phyloP scores from a whole-genome alignment of 1,139 yeast species.

The Geotrichum histeridarum region DNA sequence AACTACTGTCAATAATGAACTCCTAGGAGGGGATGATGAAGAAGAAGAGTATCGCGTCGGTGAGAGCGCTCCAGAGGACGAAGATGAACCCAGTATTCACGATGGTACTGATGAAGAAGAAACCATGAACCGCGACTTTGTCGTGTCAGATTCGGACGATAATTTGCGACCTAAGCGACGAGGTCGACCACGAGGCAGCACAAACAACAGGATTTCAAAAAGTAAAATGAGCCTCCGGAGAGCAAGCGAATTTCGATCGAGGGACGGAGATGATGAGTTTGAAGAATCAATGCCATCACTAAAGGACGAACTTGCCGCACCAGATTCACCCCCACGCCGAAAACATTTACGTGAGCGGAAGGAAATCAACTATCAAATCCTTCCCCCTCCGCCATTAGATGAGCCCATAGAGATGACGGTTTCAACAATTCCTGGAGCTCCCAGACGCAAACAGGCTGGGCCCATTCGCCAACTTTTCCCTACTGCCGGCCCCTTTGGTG shows the following conservation, averaged over 20 bases:
- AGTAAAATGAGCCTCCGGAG: conserved; percentile 15
- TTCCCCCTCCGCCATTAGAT: conserved; percentile 64
- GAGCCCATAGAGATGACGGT: conserved; percentile 33
- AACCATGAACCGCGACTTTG: conserved; percentile 7
- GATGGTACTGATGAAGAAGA: conserved; percentile 17
- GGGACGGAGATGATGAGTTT: conserved; percentile 37
- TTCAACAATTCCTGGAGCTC: conserved; percentile 25
- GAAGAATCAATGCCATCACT: conserved; percentile 19
- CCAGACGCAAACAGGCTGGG: conserved; percentile 28
- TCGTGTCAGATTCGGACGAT: conserved; percentile 25
- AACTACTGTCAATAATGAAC: no score
- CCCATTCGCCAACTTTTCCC: conserved; percentile 31
- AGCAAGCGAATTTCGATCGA: neutral
- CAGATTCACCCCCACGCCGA: conserved; percentile 47
- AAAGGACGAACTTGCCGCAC: conserved; percentile 46
- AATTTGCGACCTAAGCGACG: conserved; percentile 30
- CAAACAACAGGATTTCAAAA: conserved; percentile 26
- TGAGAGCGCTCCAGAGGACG: conserved; percentile 19
- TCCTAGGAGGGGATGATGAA: conserved; percentile 21
- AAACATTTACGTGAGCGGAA: conserved; percentile 75
- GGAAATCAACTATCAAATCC: conserved; percentile 74
- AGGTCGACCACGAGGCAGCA: conserved; percentile 36
- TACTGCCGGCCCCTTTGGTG: conserved; percentile 37
- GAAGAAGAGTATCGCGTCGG: conserved; percentile 26
- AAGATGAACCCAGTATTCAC: conserved; percentile 13